phyloP scores from a whole-genome alignment of 78 protist species.

The Dictyostelium firmibasis region DNA sequence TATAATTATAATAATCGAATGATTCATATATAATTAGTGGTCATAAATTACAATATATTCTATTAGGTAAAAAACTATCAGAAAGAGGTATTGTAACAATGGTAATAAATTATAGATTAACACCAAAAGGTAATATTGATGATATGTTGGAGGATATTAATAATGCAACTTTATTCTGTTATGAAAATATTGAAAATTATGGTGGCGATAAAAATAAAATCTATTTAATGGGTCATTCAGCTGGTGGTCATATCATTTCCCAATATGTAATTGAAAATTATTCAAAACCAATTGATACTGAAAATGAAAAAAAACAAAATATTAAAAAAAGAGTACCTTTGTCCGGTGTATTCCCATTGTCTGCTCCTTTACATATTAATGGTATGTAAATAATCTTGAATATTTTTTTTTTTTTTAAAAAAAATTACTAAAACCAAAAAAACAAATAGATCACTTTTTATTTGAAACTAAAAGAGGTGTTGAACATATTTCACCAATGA shows the following conservation, averaged over 20 bases:
- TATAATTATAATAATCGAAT: too few relatives aligned
- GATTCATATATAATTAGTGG: background rate
- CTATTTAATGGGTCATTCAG: conserved; percentile 49
- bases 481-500: conserved; percentile 58
- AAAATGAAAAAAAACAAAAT: background rate
- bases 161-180: background rate
- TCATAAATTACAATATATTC: conserved; percentile 37
- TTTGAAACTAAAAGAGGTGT: conserved; percentile 38
- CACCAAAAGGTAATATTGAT: conserved; percentile 32
- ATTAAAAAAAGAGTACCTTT: background rate
- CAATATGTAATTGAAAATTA: background rate
- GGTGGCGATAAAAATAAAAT: conserved; percentile 28
- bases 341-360: background rate
- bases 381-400: background rate
- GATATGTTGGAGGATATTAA: conserved; percentile 30
- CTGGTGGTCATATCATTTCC: conserved; percentile 63
- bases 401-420: too few relatives aligned
- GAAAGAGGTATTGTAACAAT: conserved; percentile 22
- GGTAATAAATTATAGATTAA: conserved; percentile 39
- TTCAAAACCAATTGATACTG: background rate
- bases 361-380: background rate
- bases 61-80: conserved; percentile 47
- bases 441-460: conserved; percentile 26
- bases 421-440: background rate
- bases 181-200: conserved; percentile 33